A percentile compares a stretch with the other conserved stretches of the same genome.
These are phyloP conservation scores for Pseudohalonectria lignicola DNA, from an alignment of 2,329 filamentous ascomycete species.

Conservation along the genomic window DNA sequence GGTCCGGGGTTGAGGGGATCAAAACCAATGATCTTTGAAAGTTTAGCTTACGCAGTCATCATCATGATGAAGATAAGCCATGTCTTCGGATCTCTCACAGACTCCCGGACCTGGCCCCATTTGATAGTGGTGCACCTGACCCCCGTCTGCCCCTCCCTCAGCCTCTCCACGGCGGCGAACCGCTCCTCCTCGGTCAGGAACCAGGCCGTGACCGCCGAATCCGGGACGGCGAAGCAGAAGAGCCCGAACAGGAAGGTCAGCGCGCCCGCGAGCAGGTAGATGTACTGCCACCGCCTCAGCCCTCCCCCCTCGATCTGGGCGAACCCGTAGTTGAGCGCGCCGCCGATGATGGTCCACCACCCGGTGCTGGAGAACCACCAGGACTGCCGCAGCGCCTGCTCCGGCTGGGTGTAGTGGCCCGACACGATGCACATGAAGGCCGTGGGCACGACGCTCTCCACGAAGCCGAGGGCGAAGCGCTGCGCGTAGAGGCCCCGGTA, in stretches of 20 bases:
- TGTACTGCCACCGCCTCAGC: constrained; percentile 57
- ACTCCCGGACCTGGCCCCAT: constrained; percentile 44
- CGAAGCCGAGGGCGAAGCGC: constrained; percentile 52
- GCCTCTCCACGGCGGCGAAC: constrained; percentile 51
- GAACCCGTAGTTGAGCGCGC: constrained; percentile 56
- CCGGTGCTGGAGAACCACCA: constrained; percentile 56
- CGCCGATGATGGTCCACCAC: constrained; percentile 51
- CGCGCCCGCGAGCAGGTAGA: constrained; percentile 54
- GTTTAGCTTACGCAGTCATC: constrained; percentile 40
- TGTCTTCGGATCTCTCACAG: constrained; percentile 46
- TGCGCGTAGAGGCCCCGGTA: constrained; percentile 45
- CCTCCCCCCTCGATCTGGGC: constrained; percentile 45
- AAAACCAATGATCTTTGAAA: neutral
- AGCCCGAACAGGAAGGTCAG: constrained; percentile 55
- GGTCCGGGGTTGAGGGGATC: neutral
- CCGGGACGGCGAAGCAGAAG: constrained; percentile 54
- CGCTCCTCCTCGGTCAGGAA: constrained; percentile 54
- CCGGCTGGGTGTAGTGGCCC: constrained; percentile 52
- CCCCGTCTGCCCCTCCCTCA: constrained; percentile 52
- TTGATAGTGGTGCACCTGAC: constrained; percentile 52
- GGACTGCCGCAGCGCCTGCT: constrained; percentile 53
- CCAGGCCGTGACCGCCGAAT: constrained; percentile 57
- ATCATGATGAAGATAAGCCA: constrained; percentile 58
- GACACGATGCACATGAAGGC: constrained; percentile 54
- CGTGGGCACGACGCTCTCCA: constrained; percentile 55